Conservation (phyloP, 345 rosid species). For the Melaleuca quinquenervia region DNA sequence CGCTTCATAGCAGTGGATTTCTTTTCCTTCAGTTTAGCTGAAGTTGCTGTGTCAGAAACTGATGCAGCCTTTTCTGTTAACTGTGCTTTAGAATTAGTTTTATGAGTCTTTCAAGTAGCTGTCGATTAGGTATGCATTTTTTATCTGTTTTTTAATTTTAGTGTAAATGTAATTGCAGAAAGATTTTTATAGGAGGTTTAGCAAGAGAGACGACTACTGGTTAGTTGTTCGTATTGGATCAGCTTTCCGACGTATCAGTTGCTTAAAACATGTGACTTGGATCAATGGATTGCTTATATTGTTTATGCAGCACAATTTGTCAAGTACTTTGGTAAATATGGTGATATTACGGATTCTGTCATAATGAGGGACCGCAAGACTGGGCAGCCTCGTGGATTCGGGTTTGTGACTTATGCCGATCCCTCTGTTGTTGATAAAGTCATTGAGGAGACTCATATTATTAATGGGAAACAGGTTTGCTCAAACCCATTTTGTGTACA, state of each 20-base stretch:
- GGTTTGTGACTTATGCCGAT: slow-evolving; percentile 91
- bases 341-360: slow-evolving; percentile 91
- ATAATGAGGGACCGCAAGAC: slow-evolving; percentile 94
- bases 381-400: slow-evolving; percentile 93
- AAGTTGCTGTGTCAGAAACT: neutral
- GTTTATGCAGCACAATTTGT: slow-evolving; percentile 56
- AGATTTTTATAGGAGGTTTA: slow-evolving; percentile 20
- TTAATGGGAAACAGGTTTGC: slow-evolving; percentile 52
- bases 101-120: slow-evolving; percentile 1
- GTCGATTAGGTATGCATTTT: slow-evolving; percentile 42
- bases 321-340: slow-evolving; percentile 77
- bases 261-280: neutral
- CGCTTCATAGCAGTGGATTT: neutral
- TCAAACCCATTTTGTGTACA: neutral
- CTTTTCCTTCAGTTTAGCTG: neutral
- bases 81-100: neutral
- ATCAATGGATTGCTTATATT: slow-evolving; percentile 4
- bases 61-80: neutral
- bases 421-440: slow-evolving; percentile 82
- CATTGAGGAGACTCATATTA: slow-evolving; percentile 60
- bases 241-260: neutral
- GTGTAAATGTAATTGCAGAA: slow-evolving; percentile 17
- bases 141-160: neutral
- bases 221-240: slow-evolving; percentile 5
- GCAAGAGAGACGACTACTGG: slow-evolving; percentile 21